Evolutionary conservation across 176 grass and related monocot species (phyloP).

Genomic region (Pharus latifolius): DNA sequence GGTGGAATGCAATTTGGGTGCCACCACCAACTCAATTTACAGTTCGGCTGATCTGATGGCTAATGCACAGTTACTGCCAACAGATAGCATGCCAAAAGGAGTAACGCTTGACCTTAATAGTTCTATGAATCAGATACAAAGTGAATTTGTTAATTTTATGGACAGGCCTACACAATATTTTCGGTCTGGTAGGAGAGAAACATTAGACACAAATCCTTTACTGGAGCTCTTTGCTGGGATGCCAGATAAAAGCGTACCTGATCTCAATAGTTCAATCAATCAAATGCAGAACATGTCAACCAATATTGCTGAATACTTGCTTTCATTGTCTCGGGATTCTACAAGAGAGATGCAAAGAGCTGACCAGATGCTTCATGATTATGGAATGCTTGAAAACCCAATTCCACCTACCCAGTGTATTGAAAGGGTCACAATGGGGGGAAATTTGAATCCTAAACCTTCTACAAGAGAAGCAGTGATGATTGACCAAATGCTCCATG

Average conservation of each 20-base stretch:
- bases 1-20: neutral
- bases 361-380: conserved; percentile 15
- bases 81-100: conserved; percentile 9
- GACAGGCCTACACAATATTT: neutral
- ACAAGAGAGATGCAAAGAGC: neutral
- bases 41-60: neutral
- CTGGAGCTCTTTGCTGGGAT: neutral
- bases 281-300: conserved; percentile 7
- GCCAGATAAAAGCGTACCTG: conserved; percentile 2
- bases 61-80: conserved; percentile 1
- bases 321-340: conserved; percentile 17
- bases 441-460: conserved; percentile 11
- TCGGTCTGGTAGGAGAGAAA: conserved; percentile 8
- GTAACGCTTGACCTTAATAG: conserved; percentile 42
- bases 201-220: conserved; percentile 10
- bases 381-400: conserved; percentile 14
- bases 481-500: conserved; percentile 10
- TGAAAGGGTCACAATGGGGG: conserved; percentile 7
- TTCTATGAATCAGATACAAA: conserved; percentile 16
- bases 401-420: conserved; percentile 13
- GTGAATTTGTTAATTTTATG: conserved; percentile 3
- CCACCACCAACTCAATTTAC: neutral
- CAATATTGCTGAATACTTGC: conserved; percentile 20
- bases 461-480: neutral
- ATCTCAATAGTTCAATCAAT: conserved; percentile 18